Percentiles rank a stretch among this genome's conserved stretches.
phyloP scores from a whole-genome alignment of 2,329 filamentous ascomycete species.

The Annulohypoxylon truncatum region DNA sequence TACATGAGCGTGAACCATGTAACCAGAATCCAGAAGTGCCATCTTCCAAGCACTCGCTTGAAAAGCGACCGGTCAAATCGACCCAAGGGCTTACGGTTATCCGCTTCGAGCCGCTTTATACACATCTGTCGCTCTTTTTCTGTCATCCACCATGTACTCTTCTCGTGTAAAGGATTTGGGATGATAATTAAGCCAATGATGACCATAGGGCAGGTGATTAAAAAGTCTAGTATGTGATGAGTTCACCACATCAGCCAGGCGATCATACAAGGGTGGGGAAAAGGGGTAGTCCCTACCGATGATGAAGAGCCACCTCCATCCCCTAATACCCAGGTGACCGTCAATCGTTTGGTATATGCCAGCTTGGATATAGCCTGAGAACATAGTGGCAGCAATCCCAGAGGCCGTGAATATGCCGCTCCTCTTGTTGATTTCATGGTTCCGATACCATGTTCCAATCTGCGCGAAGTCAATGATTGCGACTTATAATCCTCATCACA shows the following conservation, averaged over 20 bases:
- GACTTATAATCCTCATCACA: background rate
- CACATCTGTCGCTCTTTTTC: constrained; percentile 48
- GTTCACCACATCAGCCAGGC: background rate
- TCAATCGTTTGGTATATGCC: constrained; percentile 61
- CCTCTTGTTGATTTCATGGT: constrained; percentile 56
- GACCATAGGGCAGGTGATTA: constrained; percentile 38
- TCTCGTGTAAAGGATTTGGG: constrained; percentile 44
- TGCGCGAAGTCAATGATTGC: constrained; percentile 1
- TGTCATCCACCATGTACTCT: constrained; percentile 50
- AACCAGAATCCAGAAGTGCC: constrained; percentile 40
- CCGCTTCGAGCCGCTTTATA: constrained; percentile 46
- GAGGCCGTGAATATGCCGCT: constrained; percentile 60
- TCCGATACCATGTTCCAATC: constrained; percentile 50
- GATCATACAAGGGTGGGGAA: constrained; percentile 30
- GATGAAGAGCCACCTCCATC: constrained; percentile 63
- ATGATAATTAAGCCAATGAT: constrained; percentile 36
- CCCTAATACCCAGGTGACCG: constrained; percentile 57
- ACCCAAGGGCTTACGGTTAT: constrained; percentile 37
- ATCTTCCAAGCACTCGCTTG: constrained; percentile 37
- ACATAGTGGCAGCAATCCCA: constrained; percentile 60
- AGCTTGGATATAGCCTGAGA: constrained; percentile 61
- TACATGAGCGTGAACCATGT: constrained; percentile 42
- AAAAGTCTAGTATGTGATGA: constrained; percentile 24
- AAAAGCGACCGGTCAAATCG: constrained; percentile 35
- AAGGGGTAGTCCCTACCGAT: constrained; percentile 54